Evolutionary conservation across 2,329 filamentous ascomycete genomes (phyloP).

Genomic region (Daldinia eschscholtzii): DNA sequence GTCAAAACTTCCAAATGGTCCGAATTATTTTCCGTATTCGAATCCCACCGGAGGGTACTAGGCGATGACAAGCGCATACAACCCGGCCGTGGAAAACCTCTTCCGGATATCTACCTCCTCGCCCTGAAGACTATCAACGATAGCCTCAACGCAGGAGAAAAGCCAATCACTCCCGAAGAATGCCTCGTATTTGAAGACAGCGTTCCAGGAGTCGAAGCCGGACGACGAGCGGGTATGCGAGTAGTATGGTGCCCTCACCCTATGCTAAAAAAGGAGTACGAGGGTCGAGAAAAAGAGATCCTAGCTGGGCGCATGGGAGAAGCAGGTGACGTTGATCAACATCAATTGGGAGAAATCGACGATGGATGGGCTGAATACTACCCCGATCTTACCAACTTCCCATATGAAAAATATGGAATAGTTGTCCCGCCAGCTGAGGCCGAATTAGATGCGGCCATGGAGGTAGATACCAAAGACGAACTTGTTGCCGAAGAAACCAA

Average conservation of each 20-base stretch:
- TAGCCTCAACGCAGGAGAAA: conserved; percentile 71
- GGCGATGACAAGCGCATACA: conserved; percentile 87
- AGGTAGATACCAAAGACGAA: conserved; percentile 51
- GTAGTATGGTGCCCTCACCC: conserved; percentile 93
- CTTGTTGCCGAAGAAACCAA: conserved; percentile 42
- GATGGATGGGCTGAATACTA: conserved; percentile 73
- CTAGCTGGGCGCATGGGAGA: conserved; percentile 84
- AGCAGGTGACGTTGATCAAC: conserved; percentile 66
- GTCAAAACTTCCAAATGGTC: conserved; percentile 78
- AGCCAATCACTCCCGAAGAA: conserved; percentile 80
- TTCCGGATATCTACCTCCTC: conserved; percentile 93
- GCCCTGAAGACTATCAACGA: conserved; percentile 88
- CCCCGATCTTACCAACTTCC: conserved; percentile 65
- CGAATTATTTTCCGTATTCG: conserved; percentile 75
- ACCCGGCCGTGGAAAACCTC: conserved; percentile 87
- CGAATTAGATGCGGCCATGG: conserved; percentile 60
- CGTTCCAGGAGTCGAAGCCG: conserved; percentile 92
- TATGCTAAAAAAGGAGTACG: conserved; percentile 80
- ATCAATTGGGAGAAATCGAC: conserved; percentile 68
- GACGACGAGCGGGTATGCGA: conserved; percentile 91
- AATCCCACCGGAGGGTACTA: conserved; percentile 77
- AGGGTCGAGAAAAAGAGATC: conserved; percentile 81
- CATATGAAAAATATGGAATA: conserved; percentile 71
- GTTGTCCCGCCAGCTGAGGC: conserved; percentile 60
- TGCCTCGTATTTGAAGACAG: conserved; percentile 97